Conservation (phyloP, 1,139 yeast genomes). For the Arxiozyma heterogenica region DNA sequence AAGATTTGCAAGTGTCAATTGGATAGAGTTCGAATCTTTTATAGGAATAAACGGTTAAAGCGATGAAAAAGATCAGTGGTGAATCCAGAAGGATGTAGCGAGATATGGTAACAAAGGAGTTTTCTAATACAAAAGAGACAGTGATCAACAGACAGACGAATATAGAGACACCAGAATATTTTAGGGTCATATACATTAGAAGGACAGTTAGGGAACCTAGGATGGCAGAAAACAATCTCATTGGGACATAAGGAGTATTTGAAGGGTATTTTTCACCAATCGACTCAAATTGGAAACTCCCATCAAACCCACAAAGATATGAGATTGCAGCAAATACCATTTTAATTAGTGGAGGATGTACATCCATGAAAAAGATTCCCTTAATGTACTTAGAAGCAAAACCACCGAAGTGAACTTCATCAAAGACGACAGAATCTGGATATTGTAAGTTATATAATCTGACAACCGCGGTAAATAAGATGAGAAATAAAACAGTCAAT, state of each 20-base stretch:
- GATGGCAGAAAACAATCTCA: conserved; percentile 81
- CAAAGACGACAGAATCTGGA: conserved; percentile 85
- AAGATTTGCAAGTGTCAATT: conserved; percentile 68
- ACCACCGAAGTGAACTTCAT: conserved; percentile 82
- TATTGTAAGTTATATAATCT: conserved; percentile 52
- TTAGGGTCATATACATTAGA: conserved; percentile 69
- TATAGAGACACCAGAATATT: conserved; percentile 83
- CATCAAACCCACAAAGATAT: conserved; percentile 63
- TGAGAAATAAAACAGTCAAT: conserved; percentile 39
- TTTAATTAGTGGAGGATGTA: conserved; percentile 90
- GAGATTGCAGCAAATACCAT: conserved; percentile 78
- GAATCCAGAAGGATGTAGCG: conserved; percentile 85
- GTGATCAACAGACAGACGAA: conserved; percentile 60
- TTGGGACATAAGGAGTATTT: conserved; percentile 60
- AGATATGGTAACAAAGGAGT: conserved; percentile 79
- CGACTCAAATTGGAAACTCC: conserved; percentile 59
- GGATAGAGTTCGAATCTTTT: conserved; percentile 72
- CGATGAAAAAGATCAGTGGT: conserved; percentile 84
- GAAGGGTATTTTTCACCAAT: conserved; percentile 61
- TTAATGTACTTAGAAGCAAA: conserved; percentile 66
- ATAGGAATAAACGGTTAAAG: conserved; percentile 71
- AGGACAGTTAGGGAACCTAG: conserved; percentile 75
- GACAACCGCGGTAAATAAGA: conserved; percentile 45
- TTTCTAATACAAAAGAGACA: conserved; percentile 65
- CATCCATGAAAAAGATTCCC: conserved; percentile 79